Conservation (phyloP, 169 alveolate genomes). For the Blepharisma undulans region DNA sequence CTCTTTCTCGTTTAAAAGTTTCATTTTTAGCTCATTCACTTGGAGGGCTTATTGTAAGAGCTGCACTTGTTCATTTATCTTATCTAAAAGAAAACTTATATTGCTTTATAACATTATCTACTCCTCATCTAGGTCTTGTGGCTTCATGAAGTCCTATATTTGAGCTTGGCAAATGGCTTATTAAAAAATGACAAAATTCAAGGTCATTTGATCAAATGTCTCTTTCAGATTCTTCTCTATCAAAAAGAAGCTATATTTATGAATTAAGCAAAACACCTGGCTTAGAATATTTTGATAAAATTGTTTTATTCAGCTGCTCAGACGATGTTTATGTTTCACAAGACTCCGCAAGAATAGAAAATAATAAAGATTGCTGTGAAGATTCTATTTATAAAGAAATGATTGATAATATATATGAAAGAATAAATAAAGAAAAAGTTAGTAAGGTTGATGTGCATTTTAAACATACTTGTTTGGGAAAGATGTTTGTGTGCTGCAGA, state of each 20-base stretch:
- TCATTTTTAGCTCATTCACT: slow-evolving; percentile 85
- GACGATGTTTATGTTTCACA: slow-evolving; percentile 85
- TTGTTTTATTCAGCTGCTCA: slow-evolving; percentile 64
- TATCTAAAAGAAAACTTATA: slow-evolving; percentile 71
- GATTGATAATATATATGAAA: slow-evolving; percentile 73
- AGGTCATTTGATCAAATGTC: slow-evolving; percentile 68
- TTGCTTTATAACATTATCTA: slow-evolving; percentile 73
- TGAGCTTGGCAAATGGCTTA: slow-evolving; percentile 76
- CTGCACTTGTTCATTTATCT: slow-evolving; percentile 74
- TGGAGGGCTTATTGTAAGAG: slow-evolving; percentile 87
- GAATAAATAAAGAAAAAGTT: slow-evolving; percentile 55
- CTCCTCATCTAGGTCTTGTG: slow-evolving; percentile 86
- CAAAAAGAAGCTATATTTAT: slow-evolving; percentile 78
- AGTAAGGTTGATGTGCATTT: slow-evolving; percentile 85
- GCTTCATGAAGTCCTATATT: slow-evolving; percentile 15
- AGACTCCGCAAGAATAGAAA: slow-evolving; percentile 79
- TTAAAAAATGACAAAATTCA: slow-evolving; percentile 74
- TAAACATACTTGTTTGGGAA: slow-evolving; percentile 25
- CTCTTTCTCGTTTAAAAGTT: slow-evolving; percentile 64
- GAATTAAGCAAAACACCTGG: slow-evolving; percentile 71
- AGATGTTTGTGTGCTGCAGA: slow-evolving; percentile 68
- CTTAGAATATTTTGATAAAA: slow-evolving; percentile 78
- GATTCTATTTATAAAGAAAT: slow-evolving; percentile 62
- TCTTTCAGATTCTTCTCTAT: slow-evolving; percentile 66
- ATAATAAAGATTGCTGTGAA: slow-evolving; percentile 42